Evolutionary conservation across 139 green algal genomes (phyloP).

Genomic region (Eudorina sp.): DNA sequence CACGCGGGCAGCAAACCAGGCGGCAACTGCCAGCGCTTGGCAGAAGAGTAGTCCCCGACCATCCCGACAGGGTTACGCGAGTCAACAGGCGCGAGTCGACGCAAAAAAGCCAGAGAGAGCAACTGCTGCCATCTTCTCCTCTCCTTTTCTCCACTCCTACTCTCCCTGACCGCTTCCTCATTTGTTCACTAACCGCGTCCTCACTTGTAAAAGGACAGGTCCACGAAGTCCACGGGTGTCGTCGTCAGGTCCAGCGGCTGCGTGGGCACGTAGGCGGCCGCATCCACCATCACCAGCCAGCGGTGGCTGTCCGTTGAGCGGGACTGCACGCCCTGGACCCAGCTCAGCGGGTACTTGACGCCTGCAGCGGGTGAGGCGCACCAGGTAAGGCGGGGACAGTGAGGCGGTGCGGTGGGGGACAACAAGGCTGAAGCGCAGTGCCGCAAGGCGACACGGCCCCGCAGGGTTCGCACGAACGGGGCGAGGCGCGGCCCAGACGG

Average conservation of each 20-base stretch:
- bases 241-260: constrained; percentile 77
- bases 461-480: too few relatives aligned
- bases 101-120: too few relatives aligned
- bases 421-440: too few relatives aligned
- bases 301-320: constrained; percentile 57
- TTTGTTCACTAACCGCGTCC: too few relatives aligned
- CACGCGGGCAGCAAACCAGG: not conserved
- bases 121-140: too few relatives aligned
- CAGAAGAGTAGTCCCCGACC: too few relatives aligned
- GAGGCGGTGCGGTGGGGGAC: not conserved
- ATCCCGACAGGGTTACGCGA: too few relatives aligned
- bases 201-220: constrained; percentile 83
- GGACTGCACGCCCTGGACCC: constrained; percentile 69
- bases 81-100: too few relatives aligned
- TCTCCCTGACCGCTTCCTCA: too few relatives aligned
- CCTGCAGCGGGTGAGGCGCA: constrained; percentile 37
- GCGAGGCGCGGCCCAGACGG: too few relatives aligned
- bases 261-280: constrained; percentile 78
- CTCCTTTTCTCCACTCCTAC: not conserved
- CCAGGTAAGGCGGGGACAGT: not conserved
- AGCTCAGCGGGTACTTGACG: constrained; percentile 80
- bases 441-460: too few relatives aligned
- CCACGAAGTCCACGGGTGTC: constrained; percentile 77
- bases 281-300: constrained; percentile 77
- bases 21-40: too few relatives aligned